Conservation (phyloP, 495 filamentous ascomycete genomes). For the Xylaria grammica region DNA sequence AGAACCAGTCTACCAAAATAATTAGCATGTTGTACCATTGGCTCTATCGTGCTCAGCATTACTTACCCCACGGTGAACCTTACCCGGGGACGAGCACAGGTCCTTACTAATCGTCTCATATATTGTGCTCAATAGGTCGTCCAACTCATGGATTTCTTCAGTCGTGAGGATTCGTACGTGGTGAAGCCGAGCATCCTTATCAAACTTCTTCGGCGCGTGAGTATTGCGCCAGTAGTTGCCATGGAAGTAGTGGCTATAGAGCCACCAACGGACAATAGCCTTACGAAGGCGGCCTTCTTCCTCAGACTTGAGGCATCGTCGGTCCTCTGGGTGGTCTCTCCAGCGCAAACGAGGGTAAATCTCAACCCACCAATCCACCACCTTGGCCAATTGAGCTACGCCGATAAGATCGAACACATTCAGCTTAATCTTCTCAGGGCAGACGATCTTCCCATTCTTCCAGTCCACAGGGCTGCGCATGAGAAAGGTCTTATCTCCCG, state of each 20-base stretch:
- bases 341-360: constrained; percentile 73
- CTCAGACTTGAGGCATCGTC: constrained; percentile 62
- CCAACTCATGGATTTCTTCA: constrained; percentile 40
- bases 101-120: constrained; percentile 37
- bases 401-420: constrained; percentile 12
- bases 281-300: constrained; percentile 68
- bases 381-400: constrained; percentile 27
- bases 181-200: constrained; percentile 32
- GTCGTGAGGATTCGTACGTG: constrained; percentile 43
- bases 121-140: constrained; percentile 40
- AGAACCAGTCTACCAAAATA: constrained; percentile 24
- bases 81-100: constrained; percentile 42
- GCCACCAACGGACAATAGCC: constrained; percentile 74
- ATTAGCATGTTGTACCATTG: constrained; percentile 2
- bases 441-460: constrained; percentile 17
- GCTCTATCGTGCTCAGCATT: background rate
- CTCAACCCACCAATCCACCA: constrained; percentile 53
- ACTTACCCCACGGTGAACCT: constrained; percentile 36
- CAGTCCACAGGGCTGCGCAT: constrained; percentile 21
- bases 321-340: constrained; percentile 60
- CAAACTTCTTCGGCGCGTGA: constrained; percentile 24
- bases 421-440: constrained; percentile 20
- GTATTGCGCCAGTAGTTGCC: constrained; percentile 25
- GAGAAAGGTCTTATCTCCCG: constrained; percentile 18
- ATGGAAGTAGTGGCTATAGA: constrained; percentile 49